Percentiles rank a stretch among this genome's conserved stretches.
Evolutionary conservation across 2,329 filamentous ascomycete genomes (phyloP).

Genomic region (Sphaerulina musiva): DNA sequence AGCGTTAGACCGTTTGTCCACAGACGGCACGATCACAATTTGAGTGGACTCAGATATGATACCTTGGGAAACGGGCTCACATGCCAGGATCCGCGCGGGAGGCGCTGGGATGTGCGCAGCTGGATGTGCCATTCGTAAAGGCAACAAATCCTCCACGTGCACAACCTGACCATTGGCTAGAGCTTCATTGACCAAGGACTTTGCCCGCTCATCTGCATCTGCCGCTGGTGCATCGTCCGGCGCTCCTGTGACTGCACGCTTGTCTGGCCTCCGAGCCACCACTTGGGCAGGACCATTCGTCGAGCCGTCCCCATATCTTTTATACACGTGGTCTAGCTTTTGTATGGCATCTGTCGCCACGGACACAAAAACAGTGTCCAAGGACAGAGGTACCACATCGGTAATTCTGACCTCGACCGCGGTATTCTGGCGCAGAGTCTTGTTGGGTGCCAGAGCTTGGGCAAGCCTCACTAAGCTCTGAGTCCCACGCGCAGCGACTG

Average conservation of each 20-base stretch:
- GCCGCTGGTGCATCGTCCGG: constrained; percentile 12
- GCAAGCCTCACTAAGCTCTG: constrained; percentile 72
- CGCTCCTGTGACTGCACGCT: constrained; percentile 16
- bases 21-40: constrained; percentile 68
- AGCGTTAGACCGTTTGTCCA: constrained; percentile 45
- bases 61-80: constrained; percentile 89
- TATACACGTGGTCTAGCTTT: constrained; percentile 75
- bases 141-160: constrained; percentile 76
- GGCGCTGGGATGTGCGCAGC: constrained; percentile 79
- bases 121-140: constrained; percentile 72
- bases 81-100: constrained; percentile 82
- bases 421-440: constrained; percentile 64
- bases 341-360: constrained; percentile 74
- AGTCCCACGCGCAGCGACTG: constrained; percentile 63
- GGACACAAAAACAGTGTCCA: constrained; percentile 82
- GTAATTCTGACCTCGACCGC: constrained; percentile 78
- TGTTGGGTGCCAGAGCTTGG: constrained; percentile 65
- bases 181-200: constrained; percentile 58
- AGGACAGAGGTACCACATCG: constrained; percentile 68
- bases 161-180: constrained; percentile 67
- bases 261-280: constrained; percentile 22
- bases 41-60: constrained; percentile 69
- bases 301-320: constrained; percentile 67
- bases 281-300: constrained; percentile 19
- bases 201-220: constrained; percentile 21